Evolutionary conservation across 495 filamentous ascomycete species (phyloP).

Genomic region (Podospora tetraspora): DNA sequence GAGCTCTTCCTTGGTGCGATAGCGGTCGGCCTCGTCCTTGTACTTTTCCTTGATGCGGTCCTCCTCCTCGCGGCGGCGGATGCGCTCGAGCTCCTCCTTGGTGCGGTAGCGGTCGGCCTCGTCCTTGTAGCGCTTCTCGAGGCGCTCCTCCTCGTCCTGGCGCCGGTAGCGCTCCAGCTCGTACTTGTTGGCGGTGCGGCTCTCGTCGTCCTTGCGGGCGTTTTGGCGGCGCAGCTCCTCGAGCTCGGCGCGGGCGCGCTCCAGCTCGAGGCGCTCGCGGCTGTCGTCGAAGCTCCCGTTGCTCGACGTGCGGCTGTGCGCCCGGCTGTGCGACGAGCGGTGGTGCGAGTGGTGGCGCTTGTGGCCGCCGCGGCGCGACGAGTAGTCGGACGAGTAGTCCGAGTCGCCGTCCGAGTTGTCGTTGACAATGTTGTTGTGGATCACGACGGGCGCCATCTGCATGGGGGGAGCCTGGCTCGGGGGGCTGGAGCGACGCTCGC

Average conservation of each 20-base stretch:
- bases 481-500: constrained; percentile 36
- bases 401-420: constrained; percentile 27
- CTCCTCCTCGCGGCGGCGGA: constrained; percentile 7
- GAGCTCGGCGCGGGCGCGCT: constrained; percentile 21
- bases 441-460: constrained; percentile 42
- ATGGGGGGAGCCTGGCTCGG: constrained; percentile 24
- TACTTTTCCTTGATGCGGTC: neutral
- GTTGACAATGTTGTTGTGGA: constrained; percentile 46
- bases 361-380: constrained; percentile 14
- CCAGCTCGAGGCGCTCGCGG: constrained; percentile 21
- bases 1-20: constrained; percentile 39
- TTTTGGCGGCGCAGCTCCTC: constrained; percentile 16
- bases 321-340: constrained; percentile 20
- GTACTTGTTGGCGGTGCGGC: constrained; percentile 14
- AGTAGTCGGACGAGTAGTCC: constrained; percentile 33
- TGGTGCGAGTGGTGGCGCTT: constrained; percentile 16
- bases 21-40: constrained; percentile 40
- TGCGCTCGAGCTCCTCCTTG: constrained; percentile 25
- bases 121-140: constrained; percentile 17
- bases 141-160: constrained; percentile 17
- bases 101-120: constrained; percentile 17
- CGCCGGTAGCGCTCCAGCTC: constrained; percentile 11
- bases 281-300: constrained; percentile 28
- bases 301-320: constrained; percentile 25
- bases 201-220: constrained; percentile 16